Evolutionary conservation across 495 filamentous ascomycete genomes (phyloP).

Genomic region (Diplogelasinospora grovesii): DNA sequence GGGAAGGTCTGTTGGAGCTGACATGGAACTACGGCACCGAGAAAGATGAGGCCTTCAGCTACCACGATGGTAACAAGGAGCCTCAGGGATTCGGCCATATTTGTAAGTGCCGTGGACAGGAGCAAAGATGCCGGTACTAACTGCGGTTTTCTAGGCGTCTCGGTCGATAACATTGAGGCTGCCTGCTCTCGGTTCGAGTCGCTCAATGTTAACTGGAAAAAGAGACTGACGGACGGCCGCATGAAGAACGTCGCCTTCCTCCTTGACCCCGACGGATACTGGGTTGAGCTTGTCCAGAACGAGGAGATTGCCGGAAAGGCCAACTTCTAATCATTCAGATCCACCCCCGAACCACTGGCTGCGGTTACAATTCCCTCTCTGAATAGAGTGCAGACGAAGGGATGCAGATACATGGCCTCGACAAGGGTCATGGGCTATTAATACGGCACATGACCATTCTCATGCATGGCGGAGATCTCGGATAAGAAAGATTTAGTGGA

Average conservation of each 20-base stretch:
- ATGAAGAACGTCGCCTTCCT: conserved; percentile 97
- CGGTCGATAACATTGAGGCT: conserved; percentile 82
- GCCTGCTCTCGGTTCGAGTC: conserved; percentile 82
- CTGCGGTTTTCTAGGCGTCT: conserved; percentile 47
- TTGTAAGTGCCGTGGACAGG: conserved; percentile 46
- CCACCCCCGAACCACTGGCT: conserved; percentile 13
- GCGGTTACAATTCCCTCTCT: no score
- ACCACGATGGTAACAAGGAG: conserved; percentile 86
- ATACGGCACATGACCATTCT: no score
- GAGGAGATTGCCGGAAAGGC: conserved; percentile 48
- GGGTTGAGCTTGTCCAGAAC: conserved; percentile 85
- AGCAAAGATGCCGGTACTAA: conserved; percentile 15
- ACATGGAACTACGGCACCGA: conserved; percentile 98
- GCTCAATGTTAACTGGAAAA: conserved; percentile 82
- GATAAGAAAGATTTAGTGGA: no score
- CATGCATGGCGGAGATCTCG: no score
- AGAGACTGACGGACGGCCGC: conserved; percentile 80
- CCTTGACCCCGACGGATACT: conserved; percentile 87
- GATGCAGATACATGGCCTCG: no score
- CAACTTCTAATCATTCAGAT: conserved; percentile 35
- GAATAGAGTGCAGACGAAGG: no score
- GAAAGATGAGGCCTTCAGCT: conserved; percentile 73
- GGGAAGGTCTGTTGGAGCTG: conserved; percentile 81
- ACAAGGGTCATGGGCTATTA: no score
- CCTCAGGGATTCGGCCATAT: conserved; percentile 94